Base-by-base conservation (phyloP, 306 rosid genomes). In the Rubus idaeus region DNA sequence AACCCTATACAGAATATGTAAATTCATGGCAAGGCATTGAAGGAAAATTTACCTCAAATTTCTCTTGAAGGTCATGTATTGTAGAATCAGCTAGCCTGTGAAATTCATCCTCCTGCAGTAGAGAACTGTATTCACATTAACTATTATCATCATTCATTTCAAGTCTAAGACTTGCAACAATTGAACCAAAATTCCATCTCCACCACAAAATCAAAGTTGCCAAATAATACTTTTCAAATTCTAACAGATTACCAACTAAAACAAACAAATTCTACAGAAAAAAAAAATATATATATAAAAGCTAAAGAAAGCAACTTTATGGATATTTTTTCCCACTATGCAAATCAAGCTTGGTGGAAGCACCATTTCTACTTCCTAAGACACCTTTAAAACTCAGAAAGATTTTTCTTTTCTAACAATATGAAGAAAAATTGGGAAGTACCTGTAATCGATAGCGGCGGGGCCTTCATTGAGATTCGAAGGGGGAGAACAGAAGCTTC, bases 81-180 rank as follows among this genome's bases (percentile, higher is more conserved):
- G 99, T 86, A 77, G 91, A 84, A 77, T 92, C 93, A 71, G 94
- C 96, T 52, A 87, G 80, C 66, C 61, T 83, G 45, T 91, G 96
- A 83, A 82, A 95, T 56, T 95, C 97, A 86, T 82, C 91, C 85
- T 90, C 97, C 87, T 86, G 86, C 72, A 95, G 81, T 65, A 89
- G 35, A 74, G 97, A 89, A 83, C 97, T 92, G 93, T 77, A 75
- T 74, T 73, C 84, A 71, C 80, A 84, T 80, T 77, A 82, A 87
- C 74, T 66, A 81, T 82, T 78, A 90, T 85, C 78, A 74, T 85
- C 60, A 67, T 18, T 14, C 83, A 75, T 17, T 70, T 74, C 41
- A 47, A 53, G 23, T 75, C 73, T 11, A 23, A 23, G 26, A 23
- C 49, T 5, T 37, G n/a, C 57, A 62, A 5, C 11, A 47, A 50